These are phyloP conservation scores for Geosmithia morbida DNA, from an alignment of 2,329 filamentous ascomycete species.

Conservation along the genomic window DNA sequence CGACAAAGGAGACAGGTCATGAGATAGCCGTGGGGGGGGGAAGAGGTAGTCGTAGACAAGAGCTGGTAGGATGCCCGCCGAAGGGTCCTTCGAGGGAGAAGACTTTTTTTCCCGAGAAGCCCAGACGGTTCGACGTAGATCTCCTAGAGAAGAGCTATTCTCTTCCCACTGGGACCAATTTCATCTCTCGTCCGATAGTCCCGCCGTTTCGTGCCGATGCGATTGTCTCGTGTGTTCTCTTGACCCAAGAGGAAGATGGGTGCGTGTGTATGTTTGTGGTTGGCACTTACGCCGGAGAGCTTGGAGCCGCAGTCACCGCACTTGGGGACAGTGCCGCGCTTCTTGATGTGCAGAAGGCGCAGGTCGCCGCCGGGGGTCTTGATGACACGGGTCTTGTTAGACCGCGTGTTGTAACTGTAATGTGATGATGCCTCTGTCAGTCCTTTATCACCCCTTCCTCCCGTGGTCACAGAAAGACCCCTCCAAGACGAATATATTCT, in stretches of 20 bases:
- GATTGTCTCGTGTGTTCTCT: background rate
- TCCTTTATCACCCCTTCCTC: background rate
- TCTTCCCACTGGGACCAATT: background rate
- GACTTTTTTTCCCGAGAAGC: too few relatives aligned
- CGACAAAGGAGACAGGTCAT: background rate
- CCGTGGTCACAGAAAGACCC: background rate
- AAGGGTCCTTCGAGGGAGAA: too few relatives aligned
- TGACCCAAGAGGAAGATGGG: background rate
- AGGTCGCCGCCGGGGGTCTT: slow-evolving; percentile 95
- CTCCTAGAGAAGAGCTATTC: too few relatives aligned
- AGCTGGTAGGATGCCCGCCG: too few relatives aligned
- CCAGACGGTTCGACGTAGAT: too few relatives aligned
- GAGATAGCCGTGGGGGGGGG: too few relatives aligned
- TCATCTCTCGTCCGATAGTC: background rate
- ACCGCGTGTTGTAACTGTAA: slow-evolving; percentile 87
- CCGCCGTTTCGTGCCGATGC: background rate
- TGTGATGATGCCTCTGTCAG: background rate
- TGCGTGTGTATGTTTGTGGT: slow-evolving; percentile 2
- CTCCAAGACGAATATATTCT: background rate
- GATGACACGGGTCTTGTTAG: slow-evolving; percentile 90
- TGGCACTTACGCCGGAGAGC: slow-evolving; percentile 82
- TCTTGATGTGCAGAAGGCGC: slow-evolving; percentile 98
- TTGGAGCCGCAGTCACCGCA: slow-evolving; percentile 98
- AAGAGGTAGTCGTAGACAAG: too few relatives aligned
- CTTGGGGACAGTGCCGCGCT: slow-evolving; percentile 95